A percentile compares a stretch with the other conserved stretches of the same genome.
phyloP scores from a whole-genome alignment of 805 yeast genomes.

The Candida manassasensis region DNA sequence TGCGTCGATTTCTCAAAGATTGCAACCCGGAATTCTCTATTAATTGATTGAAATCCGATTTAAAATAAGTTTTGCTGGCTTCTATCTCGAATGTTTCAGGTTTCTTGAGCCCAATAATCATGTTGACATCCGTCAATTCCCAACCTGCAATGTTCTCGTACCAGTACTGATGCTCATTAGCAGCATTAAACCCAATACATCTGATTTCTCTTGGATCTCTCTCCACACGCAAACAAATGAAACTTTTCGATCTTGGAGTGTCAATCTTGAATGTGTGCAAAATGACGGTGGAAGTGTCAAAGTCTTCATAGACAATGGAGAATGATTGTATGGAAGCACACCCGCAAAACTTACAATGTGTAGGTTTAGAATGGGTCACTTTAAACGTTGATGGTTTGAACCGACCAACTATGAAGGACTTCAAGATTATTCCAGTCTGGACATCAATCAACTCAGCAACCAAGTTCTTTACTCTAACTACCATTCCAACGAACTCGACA shows the following conservation, averaged over 20 bases:
- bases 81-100: neutral
- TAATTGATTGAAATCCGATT: slow-evolving; percentile 3
- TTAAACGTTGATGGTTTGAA: slow-evolving; percentile 56
- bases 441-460: slow-evolving; percentile 69
- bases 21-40: slow-evolving; percentile 2
- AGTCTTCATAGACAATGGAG: slow-evolving; percentile 66
- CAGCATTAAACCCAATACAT: slow-evolving; percentile 79
- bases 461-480: slow-evolving; percentile 52
- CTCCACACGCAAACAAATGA: slow-evolving; percentile 82
- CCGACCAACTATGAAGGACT: slow-evolving; percentile 55
- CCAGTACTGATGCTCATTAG: slow-evolving; percentile 66
- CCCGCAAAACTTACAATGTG: slow-evolving; percentile 89
- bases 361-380: slow-evolving; percentile 79
- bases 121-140: slow-evolving; percentile 74
- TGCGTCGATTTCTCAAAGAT: neutral
- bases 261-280: slow-evolving; percentile 72
- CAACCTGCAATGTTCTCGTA: slow-evolving; percentile 65
- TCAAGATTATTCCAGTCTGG: slow-evolving; percentile 69
- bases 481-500: slow-evolving; percentile 72
- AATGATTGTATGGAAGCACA: slow-evolving; percentile 74
- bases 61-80: neutral
- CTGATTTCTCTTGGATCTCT: slow-evolving; percentile 90
- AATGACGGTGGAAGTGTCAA: slow-evolving; percentile 51
- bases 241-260: slow-evolving; percentile 64
- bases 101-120: slow-evolving; percentile 54